Conservation (phyloP, 768 basidiomycete genomes). For the Hericium erinaceus region DNA sequence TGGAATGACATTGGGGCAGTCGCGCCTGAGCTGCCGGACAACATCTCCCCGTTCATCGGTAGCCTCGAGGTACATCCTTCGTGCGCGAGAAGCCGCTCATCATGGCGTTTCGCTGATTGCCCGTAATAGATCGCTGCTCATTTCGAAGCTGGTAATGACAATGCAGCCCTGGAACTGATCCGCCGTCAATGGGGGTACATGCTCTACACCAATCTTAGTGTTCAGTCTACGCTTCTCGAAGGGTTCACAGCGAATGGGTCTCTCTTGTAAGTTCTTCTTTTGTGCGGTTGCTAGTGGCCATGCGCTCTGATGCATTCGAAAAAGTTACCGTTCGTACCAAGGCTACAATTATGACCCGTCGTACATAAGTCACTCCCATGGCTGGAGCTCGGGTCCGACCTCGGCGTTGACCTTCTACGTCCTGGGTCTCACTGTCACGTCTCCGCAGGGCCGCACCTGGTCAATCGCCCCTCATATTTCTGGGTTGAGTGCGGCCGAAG, state of each 20-base stretch:
- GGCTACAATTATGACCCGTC: slow-evolving; percentile 51
- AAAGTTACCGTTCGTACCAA: slow-evolving; percentile 38
- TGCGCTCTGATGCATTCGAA: neutral
- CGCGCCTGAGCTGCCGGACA: slow-evolving; percentile 48
- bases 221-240: slow-evolving; percentile 49
- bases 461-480: slow-evolving; percentile 36
- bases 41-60: slow-evolving; percentile 50
- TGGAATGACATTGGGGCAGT: slow-evolving; percentile 47
- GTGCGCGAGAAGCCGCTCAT: too few relatives aligned
- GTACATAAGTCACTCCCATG: slow-evolving; percentile 52
- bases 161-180: slow-evolving; percentile 42
- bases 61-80: slow-evolving; percentile 44
- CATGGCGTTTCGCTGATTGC: neutral
- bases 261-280: slow-evolving; percentile 28
- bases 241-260: slow-evolving; percentile 52
- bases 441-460: slow-evolving; percentile 41
- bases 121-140: slow-evolving; percentile 24
- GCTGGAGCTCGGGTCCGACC: slow-evolving; percentile 52
- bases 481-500: slow-evolving; percentile 33
- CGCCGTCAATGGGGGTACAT: slow-evolving; percentile 53
- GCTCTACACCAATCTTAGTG: slow-evolving; percentile 43
- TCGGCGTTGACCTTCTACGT: slow-evolving; percentile 49
- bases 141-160: slow-evolving; percentile 43
- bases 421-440: slow-evolving; percentile 41
- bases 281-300: neutral